Evolutionary conservation across 352 stramenopile genomes (phyloP).

Genomic region (Phytophthora pluvialis): DNA sequence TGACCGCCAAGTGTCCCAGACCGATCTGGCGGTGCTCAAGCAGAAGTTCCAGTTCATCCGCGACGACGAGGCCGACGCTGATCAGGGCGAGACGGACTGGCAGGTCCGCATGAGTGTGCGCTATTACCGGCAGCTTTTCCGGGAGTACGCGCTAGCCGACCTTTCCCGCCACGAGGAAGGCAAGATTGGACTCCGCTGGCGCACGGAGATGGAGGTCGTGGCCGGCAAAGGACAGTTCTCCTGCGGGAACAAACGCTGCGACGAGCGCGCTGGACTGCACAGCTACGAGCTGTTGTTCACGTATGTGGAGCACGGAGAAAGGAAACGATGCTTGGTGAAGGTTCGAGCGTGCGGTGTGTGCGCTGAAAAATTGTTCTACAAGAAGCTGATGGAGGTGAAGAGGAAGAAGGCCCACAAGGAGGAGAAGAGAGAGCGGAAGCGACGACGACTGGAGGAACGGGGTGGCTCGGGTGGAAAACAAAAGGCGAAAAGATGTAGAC

Average conservation of each 20-base stretch:
- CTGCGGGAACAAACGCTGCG: constrained; percentile 80
- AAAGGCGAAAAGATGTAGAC: constrained; percentile 18
- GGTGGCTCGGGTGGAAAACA: background rate
- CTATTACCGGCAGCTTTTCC: constrained; percentile 88
- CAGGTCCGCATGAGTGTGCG: constrained; percentile 77
- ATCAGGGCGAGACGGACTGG: constrained; percentile 65
- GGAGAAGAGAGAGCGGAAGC: constrained; percentile 22
- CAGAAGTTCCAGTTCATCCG: constrained; percentile 81
- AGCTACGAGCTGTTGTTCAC: constrained; percentile 87
- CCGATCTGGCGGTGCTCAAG: constrained; percentile 54
- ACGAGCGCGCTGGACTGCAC: constrained; percentile 44
- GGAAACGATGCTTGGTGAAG: constrained; percentile 82
- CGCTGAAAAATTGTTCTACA: constrained; percentile 74
- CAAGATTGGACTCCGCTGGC: constrained; percentile 80
- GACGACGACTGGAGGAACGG: constrained; percentile 21
- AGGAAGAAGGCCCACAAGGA: constrained; percentile 18
- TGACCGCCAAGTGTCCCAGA: constrained; percentile 11
- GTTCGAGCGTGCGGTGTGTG: constrained; percentile 70
- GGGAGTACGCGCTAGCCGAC: constrained; percentile 83
- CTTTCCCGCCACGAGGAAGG: constrained; percentile 67
- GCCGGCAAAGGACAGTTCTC: constrained; percentile 81
- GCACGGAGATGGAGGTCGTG: constrained; percentile 79
- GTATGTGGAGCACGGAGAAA: constrained; percentile 69
- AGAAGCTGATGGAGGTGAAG: constrained; percentile 49
- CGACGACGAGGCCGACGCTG: constrained; percentile 67